Evolutionary conservation across 345 rosid species (phyloP).

Genomic region (Acer yangbiense): DNA sequence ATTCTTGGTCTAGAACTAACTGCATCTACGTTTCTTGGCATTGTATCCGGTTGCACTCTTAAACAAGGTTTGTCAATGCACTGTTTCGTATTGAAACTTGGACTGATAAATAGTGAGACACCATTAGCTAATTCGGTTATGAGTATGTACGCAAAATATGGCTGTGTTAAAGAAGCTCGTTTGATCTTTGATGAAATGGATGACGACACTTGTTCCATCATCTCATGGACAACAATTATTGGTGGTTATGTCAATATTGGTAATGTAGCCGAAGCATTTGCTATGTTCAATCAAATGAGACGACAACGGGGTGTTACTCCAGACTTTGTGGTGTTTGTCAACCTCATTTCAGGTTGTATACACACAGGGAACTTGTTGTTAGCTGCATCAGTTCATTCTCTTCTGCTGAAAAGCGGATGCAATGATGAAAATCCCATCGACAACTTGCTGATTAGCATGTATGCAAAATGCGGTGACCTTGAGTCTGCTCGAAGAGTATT

Average conservation of each 20-base stretch:
- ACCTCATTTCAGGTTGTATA: constrained; percentile 28
- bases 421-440: constrained; percentile 17
- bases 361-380: constrained; percentile 20
- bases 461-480: constrained; percentile 31
- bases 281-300: constrained; percentile 28
- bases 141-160: constrained; percentile 28
- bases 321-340: constrained; percentile 28
- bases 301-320: constrained; percentile 8
- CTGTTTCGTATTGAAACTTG: constrained; percentile 32
- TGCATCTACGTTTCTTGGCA: constrained; percentile 29
- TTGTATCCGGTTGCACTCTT: constrained; percentile 24
- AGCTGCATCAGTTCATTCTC: constrained; percentile 37
- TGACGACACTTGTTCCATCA: constrained; percentile 21
- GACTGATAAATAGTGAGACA: constrained; percentile 25
- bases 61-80: constrained; percentile 32
- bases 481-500: constrained; percentile 29
- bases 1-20: constrained; percentile 29
- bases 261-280: constrained; percentile 24
- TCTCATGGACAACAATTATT: constrained; percentile 37
- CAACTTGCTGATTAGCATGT: constrained; percentile 35
- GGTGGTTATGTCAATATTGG: constrained; percentile 29
- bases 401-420: constrained; percentile 27
- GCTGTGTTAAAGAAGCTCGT: constrained; percentile 28
- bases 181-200: constrained; percentile 25
- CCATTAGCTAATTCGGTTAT: constrained; percentile 33